A percentile compares a stretch with the other conserved stretches of the same genome.
Evolutionary conservation across 345 rosid genomes (phyloP).

Genomic region (Kandelia obovata): DNA sequence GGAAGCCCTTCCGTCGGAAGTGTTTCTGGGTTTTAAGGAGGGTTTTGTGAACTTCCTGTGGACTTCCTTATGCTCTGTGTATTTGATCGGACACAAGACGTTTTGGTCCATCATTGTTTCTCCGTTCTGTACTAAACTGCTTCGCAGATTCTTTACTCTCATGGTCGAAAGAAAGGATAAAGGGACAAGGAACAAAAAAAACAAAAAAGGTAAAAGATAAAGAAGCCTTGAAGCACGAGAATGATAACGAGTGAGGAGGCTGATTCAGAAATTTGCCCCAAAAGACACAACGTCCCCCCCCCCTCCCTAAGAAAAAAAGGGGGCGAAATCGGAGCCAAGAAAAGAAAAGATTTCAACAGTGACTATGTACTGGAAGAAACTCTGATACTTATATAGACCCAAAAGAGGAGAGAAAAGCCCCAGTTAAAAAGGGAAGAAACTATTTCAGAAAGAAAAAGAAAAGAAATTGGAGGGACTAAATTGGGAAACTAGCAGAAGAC

Average conservation of each 20-base stretch:
- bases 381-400: no score
- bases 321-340: background rate
- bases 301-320: no score
- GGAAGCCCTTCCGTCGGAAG: constrained; percentile 11
- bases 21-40: constrained; percentile 17
- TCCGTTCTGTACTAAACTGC: background rate
- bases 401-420: no score
- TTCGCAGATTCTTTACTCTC: constrained; percentile 21
- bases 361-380: background rate
- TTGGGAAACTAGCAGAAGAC: no score
- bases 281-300: background rate
- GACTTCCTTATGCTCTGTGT: constrained; percentile 54
- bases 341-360: constrained; percentile 7
- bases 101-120: constrained; percentile 34
- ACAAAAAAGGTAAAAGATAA: background rate
- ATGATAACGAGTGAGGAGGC: background rate
- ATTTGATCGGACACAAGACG: constrained; percentile 55
- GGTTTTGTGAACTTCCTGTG: constrained; percentile 45
- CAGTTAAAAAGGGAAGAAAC: no score
- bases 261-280: constrained; percentile 23
- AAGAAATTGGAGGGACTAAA: no score
- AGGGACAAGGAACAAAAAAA: background rate
- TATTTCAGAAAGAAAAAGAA: no score
- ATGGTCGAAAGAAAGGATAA: constrained; percentile 7
- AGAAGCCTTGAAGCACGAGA: constrained; percentile 25